Evolutionary conservation across 805 yeast species (phyloP).

Genomic region (Metschnikowia continentalis): DNA sequence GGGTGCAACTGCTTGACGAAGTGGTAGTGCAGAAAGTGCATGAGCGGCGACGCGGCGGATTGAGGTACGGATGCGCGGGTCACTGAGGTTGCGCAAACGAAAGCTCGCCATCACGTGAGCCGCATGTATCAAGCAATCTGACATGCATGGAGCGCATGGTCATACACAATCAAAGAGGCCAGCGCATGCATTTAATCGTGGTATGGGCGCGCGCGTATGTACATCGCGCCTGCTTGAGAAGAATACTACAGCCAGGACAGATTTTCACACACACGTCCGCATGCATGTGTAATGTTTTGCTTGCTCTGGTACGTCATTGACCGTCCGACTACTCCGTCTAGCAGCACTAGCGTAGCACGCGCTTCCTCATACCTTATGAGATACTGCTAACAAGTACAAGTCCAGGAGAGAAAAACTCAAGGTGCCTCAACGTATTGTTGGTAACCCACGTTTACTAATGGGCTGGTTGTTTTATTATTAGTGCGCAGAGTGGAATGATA

Average conservation of each 20-base stretch:
- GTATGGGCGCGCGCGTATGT: not conserved
- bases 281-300: constrained; percentile 3
- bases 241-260: constrained; percentile 5
- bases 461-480: not conserved
- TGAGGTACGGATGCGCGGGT: constrained; percentile 4
- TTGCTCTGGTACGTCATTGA: constrained; percentile 3
- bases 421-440: not conserved
- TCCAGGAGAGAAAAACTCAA: not conserved
- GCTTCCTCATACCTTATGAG: not conserved
- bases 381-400: not conserved
- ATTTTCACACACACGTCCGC: constrained; percentile 5
- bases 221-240: constrained; percentile 5
- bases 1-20: not conserved
- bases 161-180: constrained; percentile 4
- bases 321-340: not conserved
- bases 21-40: not conserved
- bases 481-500: constrained; percentile 1
- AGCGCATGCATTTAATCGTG: constrained; percentile 3
- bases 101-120: not conserved
- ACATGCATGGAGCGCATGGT: constrained; percentile 5
- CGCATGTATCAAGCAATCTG: constrained; percentile 5
- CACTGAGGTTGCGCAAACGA: constrained; percentile 2
- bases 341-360: not conserved
- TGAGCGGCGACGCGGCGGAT: not conserved
- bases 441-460: not conserved